Conservation (phyloP, 257 asterid species). For the Echites panduratus region DNA sequence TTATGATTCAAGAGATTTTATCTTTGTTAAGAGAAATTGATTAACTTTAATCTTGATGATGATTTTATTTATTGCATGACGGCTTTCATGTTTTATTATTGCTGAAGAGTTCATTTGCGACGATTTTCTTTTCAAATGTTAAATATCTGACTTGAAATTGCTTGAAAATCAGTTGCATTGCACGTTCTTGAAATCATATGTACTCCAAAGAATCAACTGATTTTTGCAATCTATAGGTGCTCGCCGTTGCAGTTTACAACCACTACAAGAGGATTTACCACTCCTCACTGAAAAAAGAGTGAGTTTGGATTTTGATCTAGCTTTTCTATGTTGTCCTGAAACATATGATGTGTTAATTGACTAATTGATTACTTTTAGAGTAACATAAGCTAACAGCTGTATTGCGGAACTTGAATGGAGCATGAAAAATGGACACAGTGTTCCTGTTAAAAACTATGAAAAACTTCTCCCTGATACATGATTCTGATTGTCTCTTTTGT, state of each 20-base stretch:
- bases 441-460: neutral
- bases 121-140: neutral
- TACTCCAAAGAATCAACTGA: slow-evolving; percentile 8
- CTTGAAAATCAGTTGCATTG: neutral
- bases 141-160: neutral
- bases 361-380: neutral
- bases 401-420: neutral
- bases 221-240: slow-evolving; percentile 51
- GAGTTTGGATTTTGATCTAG: slow-evolving; percentile 23
- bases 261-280: slow-evolving; percentile 81
- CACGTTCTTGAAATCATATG: neutral
- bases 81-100: neutral
- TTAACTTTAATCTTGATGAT: neutral
- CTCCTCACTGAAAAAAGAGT: slow-evolving; percentile 45
- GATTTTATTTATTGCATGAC: neutral
- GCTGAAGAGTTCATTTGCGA: neutral
- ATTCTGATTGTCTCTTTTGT: neutral
- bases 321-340: neutral
- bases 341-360: neutral
- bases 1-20: too few relatives aligned
- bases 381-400: neutral
- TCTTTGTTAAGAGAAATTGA: neutral
- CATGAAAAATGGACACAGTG: neutral
- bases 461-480: neutral
- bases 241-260: slow-evolving; percentile 90